A percentile compares a stretch with the other conserved stretches of the same genome.
Evolutionary conservation across 768 basidiomycete genomes (phyloP).

Genomic region (Wakefieldia striispora): DNA sequence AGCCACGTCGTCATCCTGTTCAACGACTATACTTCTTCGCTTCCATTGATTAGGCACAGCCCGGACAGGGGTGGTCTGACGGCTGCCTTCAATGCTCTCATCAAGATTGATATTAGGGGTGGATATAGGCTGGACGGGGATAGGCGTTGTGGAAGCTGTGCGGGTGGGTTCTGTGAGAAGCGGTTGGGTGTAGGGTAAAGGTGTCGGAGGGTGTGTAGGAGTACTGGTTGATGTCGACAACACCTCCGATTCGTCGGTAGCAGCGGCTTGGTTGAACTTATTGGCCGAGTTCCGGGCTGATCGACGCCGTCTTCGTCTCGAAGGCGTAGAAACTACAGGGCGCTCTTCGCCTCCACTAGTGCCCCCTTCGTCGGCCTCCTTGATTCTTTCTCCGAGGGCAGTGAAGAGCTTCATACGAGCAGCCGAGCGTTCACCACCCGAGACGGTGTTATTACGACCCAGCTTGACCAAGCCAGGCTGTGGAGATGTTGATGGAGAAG

Average conservation of each 20-base stretch:
- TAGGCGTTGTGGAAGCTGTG: constrained; percentile 30
- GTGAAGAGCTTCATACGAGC: constrained; percentile 68
- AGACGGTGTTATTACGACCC: constrained; percentile 75
- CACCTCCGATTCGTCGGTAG: constrained; percentile 47
- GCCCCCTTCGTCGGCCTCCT: constrained; percentile 63
- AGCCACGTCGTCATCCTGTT: constrained; percentile 65
- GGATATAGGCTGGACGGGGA: constrained; percentile 27
- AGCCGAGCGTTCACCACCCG: constrained; percentile 75
- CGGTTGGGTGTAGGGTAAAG: constrained; percentile 42
- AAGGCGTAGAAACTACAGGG: constrained; percentile 39
- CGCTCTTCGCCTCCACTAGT: constrained; percentile 59
- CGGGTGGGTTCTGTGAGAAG: constrained; percentile 24
- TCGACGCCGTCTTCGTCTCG: constrained; percentile 56
- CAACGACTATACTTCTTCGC: constrained; percentile 64
- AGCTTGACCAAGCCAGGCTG: constrained; percentile 49
- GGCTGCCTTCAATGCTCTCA: constrained; percentile 29
- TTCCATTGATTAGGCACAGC: constrained; percentile 40
- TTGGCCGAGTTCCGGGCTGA: constrained; percentile 40
- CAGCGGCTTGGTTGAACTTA: constrained; percentile 38
- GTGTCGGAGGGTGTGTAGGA: constrained; percentile 53
- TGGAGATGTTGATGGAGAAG: constrained; percentile 48
- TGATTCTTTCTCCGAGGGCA: constrained; percentile 54
- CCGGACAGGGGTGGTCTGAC: constrained; percentile 34
- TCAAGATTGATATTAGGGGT: constrained; percentile 29
- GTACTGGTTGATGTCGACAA: constrained; percentile 52